These are phyloP conservation scores for Cairneyella variabilis DNA, from an alignment of 495 filamentous ascomycete species.

Conservation along the genomic window DNA sequence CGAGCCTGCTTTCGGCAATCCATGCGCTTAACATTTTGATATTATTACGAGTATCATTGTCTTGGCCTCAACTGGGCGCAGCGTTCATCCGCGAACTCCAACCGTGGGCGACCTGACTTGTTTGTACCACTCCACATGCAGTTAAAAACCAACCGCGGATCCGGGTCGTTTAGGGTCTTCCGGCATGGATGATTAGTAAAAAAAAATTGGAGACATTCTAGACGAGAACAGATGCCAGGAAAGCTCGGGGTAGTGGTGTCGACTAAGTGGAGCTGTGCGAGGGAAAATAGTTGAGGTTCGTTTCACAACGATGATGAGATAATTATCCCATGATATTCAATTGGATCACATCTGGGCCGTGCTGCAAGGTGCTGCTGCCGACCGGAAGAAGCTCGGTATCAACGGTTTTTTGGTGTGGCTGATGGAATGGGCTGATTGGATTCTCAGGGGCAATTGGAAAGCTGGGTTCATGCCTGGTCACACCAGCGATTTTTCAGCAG, in stretches of 20 bases:
- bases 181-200: background rate
- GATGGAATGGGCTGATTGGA: background rate
- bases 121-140: no score
- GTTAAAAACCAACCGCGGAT: constrained; percentile 12
- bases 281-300: background rate
- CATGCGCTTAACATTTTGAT: no score
- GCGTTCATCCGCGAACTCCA: no score
- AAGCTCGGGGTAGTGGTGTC: no score
- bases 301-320: background rate
- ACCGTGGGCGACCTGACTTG: no score
- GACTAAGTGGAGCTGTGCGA: background rate
- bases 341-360: background rate
- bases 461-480: background rate
- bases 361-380: background rate
- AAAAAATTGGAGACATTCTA: constrained; percentile 5
- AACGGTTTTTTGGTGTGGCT: background rate
- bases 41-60: no score
- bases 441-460: background rate
- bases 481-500: background rate
- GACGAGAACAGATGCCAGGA: no score
- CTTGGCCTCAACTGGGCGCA: no score
- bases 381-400: no score
- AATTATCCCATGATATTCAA: background rate
- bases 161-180: background rate
- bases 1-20: no score